Conservation (phyloP, 805 yeast species). For the Hanseniaspora hatyaiensis region DNA sequence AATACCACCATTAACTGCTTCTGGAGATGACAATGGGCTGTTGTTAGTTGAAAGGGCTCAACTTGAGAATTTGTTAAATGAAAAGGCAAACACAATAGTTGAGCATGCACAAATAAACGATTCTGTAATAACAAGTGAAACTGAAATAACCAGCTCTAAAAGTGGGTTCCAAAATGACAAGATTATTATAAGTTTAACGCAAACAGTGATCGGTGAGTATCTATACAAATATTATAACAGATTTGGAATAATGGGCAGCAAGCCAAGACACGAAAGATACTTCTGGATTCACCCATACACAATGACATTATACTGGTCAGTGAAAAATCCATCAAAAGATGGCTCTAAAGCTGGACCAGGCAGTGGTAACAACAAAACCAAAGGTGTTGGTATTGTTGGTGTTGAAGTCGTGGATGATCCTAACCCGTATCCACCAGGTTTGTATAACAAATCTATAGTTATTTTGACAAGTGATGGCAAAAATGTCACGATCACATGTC, state of each 20-base stretch:
- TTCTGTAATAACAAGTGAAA: background rate
- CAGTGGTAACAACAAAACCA: constrained; percentile 41
- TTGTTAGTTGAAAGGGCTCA: constrained; percentile 31
- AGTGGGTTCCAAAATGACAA: constrained; percentile 30
- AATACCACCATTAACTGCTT: constrained; percentile 20
- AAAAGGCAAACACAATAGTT: background rate
- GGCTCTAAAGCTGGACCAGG: constrained; percentile 43
- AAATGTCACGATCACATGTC: constrained; percentile 70
- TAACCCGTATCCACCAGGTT: constrained; percentile 80
- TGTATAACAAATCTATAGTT: constrained; percentile 72
- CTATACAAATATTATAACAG: constrained; percentile 74
- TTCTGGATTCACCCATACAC: constrained; percentile 97
- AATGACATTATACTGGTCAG: constrained; percentile 80
- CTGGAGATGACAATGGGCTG: constrained; percentile 25
- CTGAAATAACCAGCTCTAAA: background rate
- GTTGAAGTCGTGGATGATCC: constrained; percentile 74
- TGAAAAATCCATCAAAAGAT: constrained; percentile 51
- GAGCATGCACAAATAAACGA: background rate
- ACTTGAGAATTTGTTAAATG: constrained; percentile 17
- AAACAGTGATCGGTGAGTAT: constrained; percentile 86
- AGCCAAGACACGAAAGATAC: constrained; percentile 76
- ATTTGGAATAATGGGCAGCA: constrained; percentile 50
- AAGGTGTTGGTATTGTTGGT: constrained; percentile 66
- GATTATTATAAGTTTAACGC: constrained; percentile 78
- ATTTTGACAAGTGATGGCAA: constrained; percentile 44